Evolutionary conservation across 139 green algal species (phyloP).

Genomic region (Closterium sp.): DNA sequence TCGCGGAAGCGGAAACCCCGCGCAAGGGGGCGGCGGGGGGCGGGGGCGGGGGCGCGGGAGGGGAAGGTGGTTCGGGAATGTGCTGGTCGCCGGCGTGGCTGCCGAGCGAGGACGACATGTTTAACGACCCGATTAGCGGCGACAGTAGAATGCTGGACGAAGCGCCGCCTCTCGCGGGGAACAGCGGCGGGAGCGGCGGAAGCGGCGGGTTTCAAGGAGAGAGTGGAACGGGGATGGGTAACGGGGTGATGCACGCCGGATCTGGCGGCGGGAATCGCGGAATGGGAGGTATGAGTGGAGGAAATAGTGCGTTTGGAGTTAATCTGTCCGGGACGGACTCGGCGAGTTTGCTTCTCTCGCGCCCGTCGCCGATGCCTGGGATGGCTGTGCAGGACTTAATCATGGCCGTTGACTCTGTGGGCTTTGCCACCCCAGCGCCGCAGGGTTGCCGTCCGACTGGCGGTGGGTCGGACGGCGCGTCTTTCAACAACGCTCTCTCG

Average conservation of each 20-base stretch:
- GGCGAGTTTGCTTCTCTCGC: not conserved
- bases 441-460: not conserved
- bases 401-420: not conserved
- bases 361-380: not conserved
- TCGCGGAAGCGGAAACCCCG: not conserved
- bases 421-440: not conserved
- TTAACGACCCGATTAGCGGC: not conserved
- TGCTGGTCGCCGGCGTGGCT: not conserved
- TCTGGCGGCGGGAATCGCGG: not conserved
- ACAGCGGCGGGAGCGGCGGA: not conserved
- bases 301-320: not conserved
- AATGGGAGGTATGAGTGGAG: not conserved
- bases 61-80: not conserved
- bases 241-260: not conserved
- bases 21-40: not conserved
- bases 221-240: not conserved
- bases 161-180: not conserved
- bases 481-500: not conserved
- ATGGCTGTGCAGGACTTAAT: not conserved
- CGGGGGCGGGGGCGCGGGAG: no score
- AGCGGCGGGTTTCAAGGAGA: not conserved
- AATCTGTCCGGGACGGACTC: not conserved
- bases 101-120: not conserved
- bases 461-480: not conserved
- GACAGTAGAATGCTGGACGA: not conserved